Base-by-base conservation (phyloP, 192 early-diverging fungal genomes). In the Backusella tuberculispora region DNA sequence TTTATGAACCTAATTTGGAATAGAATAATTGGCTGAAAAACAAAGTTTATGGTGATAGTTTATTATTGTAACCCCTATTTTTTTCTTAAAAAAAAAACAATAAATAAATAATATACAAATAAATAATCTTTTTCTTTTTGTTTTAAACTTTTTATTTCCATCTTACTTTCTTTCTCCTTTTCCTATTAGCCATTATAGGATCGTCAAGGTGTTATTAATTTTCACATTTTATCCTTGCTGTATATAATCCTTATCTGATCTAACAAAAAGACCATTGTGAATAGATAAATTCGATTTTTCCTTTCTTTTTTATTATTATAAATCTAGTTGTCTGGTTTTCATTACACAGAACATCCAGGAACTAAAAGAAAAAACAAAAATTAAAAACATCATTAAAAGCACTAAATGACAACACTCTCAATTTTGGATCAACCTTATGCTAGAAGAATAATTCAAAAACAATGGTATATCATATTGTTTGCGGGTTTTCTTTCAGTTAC, bases 31-130 rank as follows among this genome's bases (percentile, higher is more conserved):
- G 53, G 53, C 53, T 56, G 53, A 56, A 56, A 21, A 56, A 56
- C 4, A 24, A 56, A 56, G 53, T 12, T 56, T 56, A 3, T 56
- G 53, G 53, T 56, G 53, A n/a, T 10, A 56, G 53, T 24, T 24
- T 24, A 24, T 56, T 56, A 56, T 56, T 56, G 53, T 56, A 56
- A 24, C 53, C 53, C 53, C 53, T 56, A 56, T 56, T 56, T 56
- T n/a, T n/a, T n/a, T n/a, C n/a, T n/a, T n/a, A n/a, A n/a, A n/a
- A n/a, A n/a, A n/a, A n/a, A n/a, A n/a, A n/a, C n/a, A n/a, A n/a
- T n/a, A n/a, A n/a, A n/a, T n/a, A n/a, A n/a, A n/a, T n/a, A n/a
- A n/a, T n/a, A n/a, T n/a, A n/a, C n/a, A n/a, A n/a, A n/a, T n/a
- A 56, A 24, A 56, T 10, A 24, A 56, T n/a, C 53, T 56, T 56